phyloP scores from a whole-genome alignment of 257 asterid genomes.

The Eucommia ulmoides region DNA sequence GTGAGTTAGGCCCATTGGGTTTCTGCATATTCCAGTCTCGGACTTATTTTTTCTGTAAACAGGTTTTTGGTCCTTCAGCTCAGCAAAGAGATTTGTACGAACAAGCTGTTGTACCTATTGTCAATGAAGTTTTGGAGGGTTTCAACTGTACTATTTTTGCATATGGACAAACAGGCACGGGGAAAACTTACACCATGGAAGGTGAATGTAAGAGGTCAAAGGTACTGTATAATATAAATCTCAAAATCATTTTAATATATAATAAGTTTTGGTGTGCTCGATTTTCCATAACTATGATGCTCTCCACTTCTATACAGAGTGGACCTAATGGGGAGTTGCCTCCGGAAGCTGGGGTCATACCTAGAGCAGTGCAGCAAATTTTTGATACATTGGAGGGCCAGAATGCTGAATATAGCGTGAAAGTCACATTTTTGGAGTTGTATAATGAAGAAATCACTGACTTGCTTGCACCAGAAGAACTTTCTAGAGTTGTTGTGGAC shows the following conservation, averaged over 20 bases:
- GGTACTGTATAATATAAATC: constrained; percentile 24
- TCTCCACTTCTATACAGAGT: constrained; percentile 24
- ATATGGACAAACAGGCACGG: constrained; percentile 91
- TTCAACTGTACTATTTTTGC: constrained; percentile 87
- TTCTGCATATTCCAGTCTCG: too few species aligned
- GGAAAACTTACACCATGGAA: constrained; percentile 86
- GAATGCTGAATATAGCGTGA: constrained; percentile 78
- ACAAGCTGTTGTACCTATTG: constrained; percentile 76
- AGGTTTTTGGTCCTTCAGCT: constrained; percentile 89
- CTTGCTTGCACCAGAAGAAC: constrained; percentile 69
- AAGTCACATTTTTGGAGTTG: constrained; percentile 77
- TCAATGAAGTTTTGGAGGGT: constrained; percentile 75
- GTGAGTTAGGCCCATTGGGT: too few species aligned
- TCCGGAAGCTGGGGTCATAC: constrained; percentile 75
- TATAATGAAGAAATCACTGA: constrained; percentile 90
- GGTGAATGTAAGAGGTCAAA: constrained; percentile 78
- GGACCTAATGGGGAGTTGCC: constrained; percentile 77
- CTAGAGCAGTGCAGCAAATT: constrained; percentile 71
- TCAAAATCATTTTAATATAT: background rate
- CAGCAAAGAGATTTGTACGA: constrained; percentile 70
- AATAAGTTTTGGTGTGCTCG: background rate
- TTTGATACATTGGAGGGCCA: constrained; percentile 76
- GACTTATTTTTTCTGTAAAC: constrained; percentile 5
- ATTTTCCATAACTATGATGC: background rate
- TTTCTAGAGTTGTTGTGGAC: constrained; percentile 43